Percentiles rank a stretch among this genome's conserved stretches.
Evolutionary conservation across 352 stramenopile genomes (phyloP).

Genomic region (Aphanomyces euteiches): DNA sequence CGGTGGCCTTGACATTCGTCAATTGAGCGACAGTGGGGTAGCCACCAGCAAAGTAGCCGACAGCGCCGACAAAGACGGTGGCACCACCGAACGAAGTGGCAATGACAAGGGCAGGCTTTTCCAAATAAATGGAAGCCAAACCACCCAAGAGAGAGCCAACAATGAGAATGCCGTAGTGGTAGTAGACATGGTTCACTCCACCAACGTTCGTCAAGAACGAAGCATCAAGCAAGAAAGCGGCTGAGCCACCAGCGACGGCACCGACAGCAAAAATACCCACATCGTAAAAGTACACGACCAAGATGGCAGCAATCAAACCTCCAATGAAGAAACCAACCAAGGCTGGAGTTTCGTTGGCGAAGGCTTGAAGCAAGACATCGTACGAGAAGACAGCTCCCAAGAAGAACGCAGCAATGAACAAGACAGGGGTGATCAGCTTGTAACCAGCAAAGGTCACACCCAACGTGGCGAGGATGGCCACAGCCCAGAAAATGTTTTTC

Average conservation of each 20-base stretch:
- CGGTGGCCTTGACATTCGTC: constrained; percentile 42
- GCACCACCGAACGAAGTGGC: constrained; percentile 58
- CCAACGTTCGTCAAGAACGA: constrained; percentile 43
- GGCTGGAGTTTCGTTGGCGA: constrained; percentile 51
- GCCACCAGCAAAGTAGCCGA: constrained; percentile 64
- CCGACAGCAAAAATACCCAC: constrained; percentile 47
- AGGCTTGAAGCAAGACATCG: constrained; percentile 42
- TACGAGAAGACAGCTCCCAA: constrained; percentile 29
- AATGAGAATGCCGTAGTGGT: constrained; percentile 49
- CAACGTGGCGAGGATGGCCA: constrained; percentile 20
- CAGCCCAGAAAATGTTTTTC: constrained; percentile 26
- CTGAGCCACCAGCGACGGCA: constrained; percentile 40
- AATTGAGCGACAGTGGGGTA: constrained; percentile 61
- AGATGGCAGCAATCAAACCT: constrained; percentile 37
- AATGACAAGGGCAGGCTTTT: constrained; percentile 52
- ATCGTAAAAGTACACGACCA: constrained; percentile 48
- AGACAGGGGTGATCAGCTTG: constrained; percentile 30
- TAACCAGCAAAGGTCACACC: constrained; percentile 30
- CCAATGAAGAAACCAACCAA: constrained; percentile 55
- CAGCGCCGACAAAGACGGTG: constrained; percentile 49
- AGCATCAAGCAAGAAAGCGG: constrained; percentile 50
- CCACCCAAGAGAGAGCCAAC: constrained; percentile 42
- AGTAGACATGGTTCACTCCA: constrained; percentile 41
- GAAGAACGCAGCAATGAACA: constrained; percentile 29
- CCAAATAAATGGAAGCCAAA: constrained; percentile 49